Evolutionary conservation across 805 yeast species (phyloP), one percentile per base, ranked within the genome.

Genomic region (Cyberlindnera euphorbiae): DNA sequence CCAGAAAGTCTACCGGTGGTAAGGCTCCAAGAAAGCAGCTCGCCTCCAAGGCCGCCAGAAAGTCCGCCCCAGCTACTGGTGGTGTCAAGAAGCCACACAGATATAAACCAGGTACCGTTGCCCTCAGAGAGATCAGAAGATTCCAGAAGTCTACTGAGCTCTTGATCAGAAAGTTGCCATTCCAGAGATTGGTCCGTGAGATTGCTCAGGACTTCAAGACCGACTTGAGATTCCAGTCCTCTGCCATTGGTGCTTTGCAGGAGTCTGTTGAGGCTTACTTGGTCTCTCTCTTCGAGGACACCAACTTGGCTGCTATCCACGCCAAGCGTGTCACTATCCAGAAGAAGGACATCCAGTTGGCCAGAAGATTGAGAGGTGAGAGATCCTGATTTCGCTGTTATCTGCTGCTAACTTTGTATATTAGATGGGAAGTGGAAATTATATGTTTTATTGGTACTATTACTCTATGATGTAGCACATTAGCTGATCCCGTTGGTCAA

Each of bases 251-350:
- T 70, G 98, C 98, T 53, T 74, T 90, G 57, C 98, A 90, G 69
- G 98, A 93, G 72, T 89, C 97, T 47, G 96, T 90, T 46, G 98
- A 90, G 75, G 97, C 97, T 59, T 93, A 88, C 77, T 75, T 93
- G 57, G 96, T 90, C 37, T 86, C 96, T 44, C 70, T 90, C 59
- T 93, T 90, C 55, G 97, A 90, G 75, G 97, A 93, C 68, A 93
- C 97, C 51, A 90, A 89, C 75, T 77, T 90, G 73, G 93, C 97
- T 73, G 97, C 97, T 50, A 86, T 88, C 54, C 98, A 90, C 70
- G 98, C 97, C 59, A 90, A 93, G 81, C 83, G 98, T 73, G 97
- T 90, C 55, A 90, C 98, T 50, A 87, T 90, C 61, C 96, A 87
- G 77, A 90, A 88, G 86, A 89, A 89, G 73, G 98, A 90, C 68